These are phyloP conservation scores for Notholithocarpus densiflorus DNA, from an alignment of 306 rosid genomes.

Conservation along the genomic window DNA sequence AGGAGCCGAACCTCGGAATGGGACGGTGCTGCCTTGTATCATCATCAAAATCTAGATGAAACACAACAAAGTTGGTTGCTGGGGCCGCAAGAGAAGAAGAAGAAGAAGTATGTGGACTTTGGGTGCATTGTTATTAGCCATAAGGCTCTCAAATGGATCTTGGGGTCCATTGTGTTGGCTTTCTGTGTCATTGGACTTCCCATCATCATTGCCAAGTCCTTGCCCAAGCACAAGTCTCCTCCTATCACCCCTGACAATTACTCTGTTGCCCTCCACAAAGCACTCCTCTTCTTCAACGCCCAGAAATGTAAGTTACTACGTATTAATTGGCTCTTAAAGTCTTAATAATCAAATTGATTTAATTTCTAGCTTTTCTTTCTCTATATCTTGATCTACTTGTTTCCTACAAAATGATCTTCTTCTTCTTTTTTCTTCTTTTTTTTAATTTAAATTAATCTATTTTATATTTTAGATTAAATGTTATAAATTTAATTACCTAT, in stretches of 20 bases:
- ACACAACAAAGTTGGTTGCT: constrained; percentile 53
- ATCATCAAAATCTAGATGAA: constrained; percentile 28
- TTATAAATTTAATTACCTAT: too few relatives aligned
- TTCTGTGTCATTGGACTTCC: constrained; percentile 51
- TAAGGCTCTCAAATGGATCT: constrained; percentile 44
- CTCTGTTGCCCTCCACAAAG: constrained; percentile 51
- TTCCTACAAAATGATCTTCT: too few relatives aligned
- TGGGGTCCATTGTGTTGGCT: constrained; percentile 26
- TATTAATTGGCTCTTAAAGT: too few relatives aligned
- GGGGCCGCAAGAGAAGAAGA: constrained; percentile 22
- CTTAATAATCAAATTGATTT: too few relatives aligned
- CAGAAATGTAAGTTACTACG: constrained; percentile 49
- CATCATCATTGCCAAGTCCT: constrained; percentile 33
- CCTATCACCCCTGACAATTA: constrained; percentile 49
- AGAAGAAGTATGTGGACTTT: constrained; percentile 50
- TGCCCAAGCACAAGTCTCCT: constrained; percentile 32
- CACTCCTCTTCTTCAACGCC: constrained; percentile 61
- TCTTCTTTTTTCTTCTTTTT: too few relatives aligned
- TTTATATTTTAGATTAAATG: too few relatives aligned
- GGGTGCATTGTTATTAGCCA: constrained; percentile 45
- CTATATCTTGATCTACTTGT: too few relatives aligned
- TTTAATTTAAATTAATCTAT: too few relatives aligned
- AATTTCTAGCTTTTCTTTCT: too few relatives aligned
- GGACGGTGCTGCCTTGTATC: constrained; percentile 49
- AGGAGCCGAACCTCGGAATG: constrained; percentile 17